Evolutionary conservation across 1,284 basidiomycete genomes (phyloP).

Genomic region (Microbotryum saponariae): DNA sequence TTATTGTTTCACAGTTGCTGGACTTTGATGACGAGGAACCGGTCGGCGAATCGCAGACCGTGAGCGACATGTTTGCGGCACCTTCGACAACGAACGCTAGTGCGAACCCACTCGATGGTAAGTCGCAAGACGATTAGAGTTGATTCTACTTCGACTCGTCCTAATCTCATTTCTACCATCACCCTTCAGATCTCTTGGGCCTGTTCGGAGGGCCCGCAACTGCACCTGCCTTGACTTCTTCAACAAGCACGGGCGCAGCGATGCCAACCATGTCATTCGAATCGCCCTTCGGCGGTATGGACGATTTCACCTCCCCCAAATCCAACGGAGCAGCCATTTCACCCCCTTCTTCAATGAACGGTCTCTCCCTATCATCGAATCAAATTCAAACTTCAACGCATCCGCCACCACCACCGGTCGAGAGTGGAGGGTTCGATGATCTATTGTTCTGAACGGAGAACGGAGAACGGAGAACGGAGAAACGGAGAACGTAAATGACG

Average conservation of each 20-base stretch:
- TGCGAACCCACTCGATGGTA: constrained; percentile 71
- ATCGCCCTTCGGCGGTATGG: constrained; percentile 9
- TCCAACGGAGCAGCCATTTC: not conserved
- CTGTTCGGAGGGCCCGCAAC: constrained; percentile 26
- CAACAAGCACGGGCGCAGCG: not conserved
- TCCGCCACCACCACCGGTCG: not conserved
- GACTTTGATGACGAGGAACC: constrained; percentile 81
- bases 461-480: too few species aligned
- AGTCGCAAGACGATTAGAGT: not conserved
- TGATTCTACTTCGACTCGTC: constrained; percentile 37
- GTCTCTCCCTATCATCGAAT: not conserved
- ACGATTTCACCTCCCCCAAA: not conserved
- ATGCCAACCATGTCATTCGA: not conserved
- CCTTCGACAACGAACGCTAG: constrained; percentile 32
- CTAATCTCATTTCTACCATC: constrained; percentile 60
- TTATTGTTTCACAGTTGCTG: constrained; percentile 48
- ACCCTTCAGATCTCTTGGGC: constrained; percentile 27
- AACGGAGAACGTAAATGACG: too few species aligned
- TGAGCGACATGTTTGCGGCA: constrained; percentile 21
- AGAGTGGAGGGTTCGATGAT: constrained; percentile 15
- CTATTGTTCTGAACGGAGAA: constrained; percentile 14
- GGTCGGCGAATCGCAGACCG: constrained; percentile 42
- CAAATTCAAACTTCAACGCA: not conserved
- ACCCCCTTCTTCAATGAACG: not conserved
- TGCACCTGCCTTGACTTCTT: not conserved